Evolutionary conservation across 352 stramenopile species (phyloP).

Genomic region (Globisporangium nodosum): DNA sequence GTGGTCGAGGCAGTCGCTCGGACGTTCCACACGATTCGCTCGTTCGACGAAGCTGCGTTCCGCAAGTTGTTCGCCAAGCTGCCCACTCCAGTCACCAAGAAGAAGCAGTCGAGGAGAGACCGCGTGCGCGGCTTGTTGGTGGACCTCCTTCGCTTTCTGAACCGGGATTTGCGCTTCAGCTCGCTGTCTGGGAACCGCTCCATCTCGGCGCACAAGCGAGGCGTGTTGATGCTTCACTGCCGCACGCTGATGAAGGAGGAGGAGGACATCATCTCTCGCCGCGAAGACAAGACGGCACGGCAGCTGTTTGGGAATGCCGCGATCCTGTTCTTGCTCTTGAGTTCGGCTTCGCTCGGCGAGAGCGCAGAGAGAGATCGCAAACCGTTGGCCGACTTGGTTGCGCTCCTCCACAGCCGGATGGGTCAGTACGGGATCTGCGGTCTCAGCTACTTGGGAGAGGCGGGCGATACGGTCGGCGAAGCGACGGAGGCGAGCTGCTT

Average conservation of each 20-base stretch:
- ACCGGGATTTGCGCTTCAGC: conserved; percentile 10
- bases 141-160: conserved; percentile 37
- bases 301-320: conserved; percentile 46
- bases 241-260: conserved; percentile 66
- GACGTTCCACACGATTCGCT: conserved; percentile 31
- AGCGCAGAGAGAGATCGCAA: not conserved
- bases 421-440: conserved; percentile 41
- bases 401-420: conserved; percentile 39
- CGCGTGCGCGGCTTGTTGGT: conserved; percentile 35
- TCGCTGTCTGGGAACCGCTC: not conserved
- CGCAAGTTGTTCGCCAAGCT: conserved; percentile 25
- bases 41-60: conserved; percentile 26
- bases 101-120: conserved; percentile 39
- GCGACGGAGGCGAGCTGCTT: conserved; percentile 23
- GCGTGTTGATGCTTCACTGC: conserved; percentile 37
- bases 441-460: conserved; percentile 23
- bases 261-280: conserved; percentile 37
- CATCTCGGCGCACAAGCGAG: conserved; percentile 20
- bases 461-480: not conserved
- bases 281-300: conserved; percentile 33
- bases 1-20: conserved; percentile 25
- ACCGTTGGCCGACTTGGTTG: conserved; percentile 15
- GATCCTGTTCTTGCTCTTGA: conserved; percentile 42
- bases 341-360: conserved; percentile 1
- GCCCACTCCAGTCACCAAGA: conserved; percentile 30